phyloP scores from a whole-genome alignment of 2,329 filamentous ascomycete genomes.

The Aspergillus sp. region DNA sequence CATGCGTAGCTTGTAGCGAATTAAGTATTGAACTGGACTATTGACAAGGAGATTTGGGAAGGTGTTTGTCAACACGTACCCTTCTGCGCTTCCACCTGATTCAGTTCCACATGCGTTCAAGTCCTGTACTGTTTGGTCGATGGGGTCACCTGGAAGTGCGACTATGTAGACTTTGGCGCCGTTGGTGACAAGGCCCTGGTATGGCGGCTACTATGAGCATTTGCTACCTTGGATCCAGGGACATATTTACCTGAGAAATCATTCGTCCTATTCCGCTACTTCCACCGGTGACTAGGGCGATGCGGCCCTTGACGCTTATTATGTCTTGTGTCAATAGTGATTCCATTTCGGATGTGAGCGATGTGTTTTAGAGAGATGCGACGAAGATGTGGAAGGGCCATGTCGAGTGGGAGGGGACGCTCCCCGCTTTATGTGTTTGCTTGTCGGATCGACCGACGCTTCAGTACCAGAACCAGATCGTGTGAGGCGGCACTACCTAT shows the following conservation, averaged over 20 bases:
- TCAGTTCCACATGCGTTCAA: conserved; percentile 42
- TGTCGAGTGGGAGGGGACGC: neutral
- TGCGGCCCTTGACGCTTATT: conserved; percentile 43
- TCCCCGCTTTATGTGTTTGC: neutral
- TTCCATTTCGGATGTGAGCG: conserved; percentile 9
- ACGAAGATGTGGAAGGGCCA: neutral
- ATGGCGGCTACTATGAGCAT: neutral
- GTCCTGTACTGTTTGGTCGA: conserved; percentile 40
- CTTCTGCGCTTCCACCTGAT: conserved; percentile 42
- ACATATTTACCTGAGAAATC: conserved; percentile 44
- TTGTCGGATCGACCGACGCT: conserved; percentile 16
- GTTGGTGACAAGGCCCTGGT: conserved; percentile 46
- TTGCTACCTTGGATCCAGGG: neutral
- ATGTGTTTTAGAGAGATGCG: neutral
- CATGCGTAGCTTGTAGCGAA: conserved; percentile 2
- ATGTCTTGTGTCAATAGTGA: conserved; percentile 20
- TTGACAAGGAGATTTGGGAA: neutral
- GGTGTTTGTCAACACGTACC: conserved; percentile 30
- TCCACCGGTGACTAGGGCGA: conserved; percentile 49
- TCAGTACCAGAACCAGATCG: neutral
- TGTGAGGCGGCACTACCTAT: neutral
- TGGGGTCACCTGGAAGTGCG: conserved; percentile 45
- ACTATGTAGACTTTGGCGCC: conserved; percentile 52
- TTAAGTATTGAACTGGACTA: neutral
- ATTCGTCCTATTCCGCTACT: conserved; percentile 52